phyloP scores from a whole-genome alignment of 306 rosid genomes.

The Luffa acutangula region DNA sequence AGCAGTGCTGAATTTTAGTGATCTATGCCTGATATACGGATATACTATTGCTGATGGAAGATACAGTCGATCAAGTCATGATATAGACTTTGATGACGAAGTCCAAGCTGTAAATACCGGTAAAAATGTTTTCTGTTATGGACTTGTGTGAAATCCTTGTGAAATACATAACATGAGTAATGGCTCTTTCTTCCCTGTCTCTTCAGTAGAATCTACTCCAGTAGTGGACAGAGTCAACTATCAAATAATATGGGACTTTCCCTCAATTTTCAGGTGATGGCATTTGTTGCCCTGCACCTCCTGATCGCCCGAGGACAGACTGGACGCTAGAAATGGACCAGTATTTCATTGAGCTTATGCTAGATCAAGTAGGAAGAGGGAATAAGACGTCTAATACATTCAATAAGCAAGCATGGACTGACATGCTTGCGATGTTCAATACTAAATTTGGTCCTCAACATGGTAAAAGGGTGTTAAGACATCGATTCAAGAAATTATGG shows the following conservation, averaged over 20 bases:
- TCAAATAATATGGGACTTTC: not conserved
- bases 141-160: not conserved
- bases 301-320: conserved; percentile 45
- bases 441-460: conserved; percentile 53
- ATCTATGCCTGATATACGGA: conserved; percentile 54
- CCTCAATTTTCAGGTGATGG: conserved; percentile 38
- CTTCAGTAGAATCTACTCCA: not conserved
- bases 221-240: not conserved
- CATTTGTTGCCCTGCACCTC: conserved; percentile 20
- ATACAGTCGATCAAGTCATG: conserved; percentile 80
- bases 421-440: conserved; percentile 49
- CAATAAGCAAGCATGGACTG: conserved; percentile 58
- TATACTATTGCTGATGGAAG: conserved; percentile 69
- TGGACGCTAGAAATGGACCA: conserved; percentile 64
- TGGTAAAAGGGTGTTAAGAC: conserved; percentile 52
- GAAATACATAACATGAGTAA: not conserved
- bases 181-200: not conserved
- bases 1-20: conserved; percentile 45
- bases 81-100: conserved; percentile 42
- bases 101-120: conserved; percentile 33
- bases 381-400: conserved; percentile 35
- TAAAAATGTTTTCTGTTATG: conserved; percentile 12
- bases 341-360: conserved; percentile 58
- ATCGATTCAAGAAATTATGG: conserved; percentile 53
- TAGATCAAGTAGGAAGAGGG: conserved; percentile 59